Evolutionary conservation across 306 rosid genomes (phyloP).

Genomic region (Lathyrus aphaca): DNA sequence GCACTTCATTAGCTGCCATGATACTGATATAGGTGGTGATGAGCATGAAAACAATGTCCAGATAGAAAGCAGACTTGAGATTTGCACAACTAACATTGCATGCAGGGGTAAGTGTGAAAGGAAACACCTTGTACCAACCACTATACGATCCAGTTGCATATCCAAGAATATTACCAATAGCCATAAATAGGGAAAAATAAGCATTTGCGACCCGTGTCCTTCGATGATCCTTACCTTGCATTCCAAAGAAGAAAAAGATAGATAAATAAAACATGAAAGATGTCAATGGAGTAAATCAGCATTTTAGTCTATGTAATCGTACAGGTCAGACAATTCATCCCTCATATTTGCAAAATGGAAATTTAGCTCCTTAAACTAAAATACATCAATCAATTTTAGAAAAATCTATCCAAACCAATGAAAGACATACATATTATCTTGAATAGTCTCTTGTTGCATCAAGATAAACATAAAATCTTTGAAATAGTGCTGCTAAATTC

Average conservation of each 20-base stretch:
- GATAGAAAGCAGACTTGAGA: conserved; percentile 90
- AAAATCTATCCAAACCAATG: conserved; percentile 5
- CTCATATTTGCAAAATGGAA: neutral
- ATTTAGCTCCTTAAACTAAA: conserved; percentile 1
- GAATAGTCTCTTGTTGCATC: neutral
- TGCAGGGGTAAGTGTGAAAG: conserved; percentile 68
- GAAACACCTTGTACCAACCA: conserved; percentile 81
- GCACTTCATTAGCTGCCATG: conserved; percentile 72
- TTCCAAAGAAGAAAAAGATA: conserved; percentile 38
- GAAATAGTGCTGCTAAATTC: neutral
- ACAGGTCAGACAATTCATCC: neutral
- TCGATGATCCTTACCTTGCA: conserved; percentile 82
- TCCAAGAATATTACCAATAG: conserved; percentile 91
- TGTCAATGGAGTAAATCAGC: conserved; percentile 29
- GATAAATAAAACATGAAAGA: conserved; percentile 14
- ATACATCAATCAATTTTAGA: neutral
- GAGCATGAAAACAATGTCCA: conserved; percentile 65
- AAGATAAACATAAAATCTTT: neutral
- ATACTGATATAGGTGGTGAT: conserved; percentile 71
- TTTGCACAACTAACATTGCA: conserved; percentile 87
- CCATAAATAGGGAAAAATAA: conserved; percentile 91
- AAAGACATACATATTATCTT: neutral
- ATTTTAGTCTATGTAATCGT: neutral
- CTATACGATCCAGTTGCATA: conserved; percentile 85
- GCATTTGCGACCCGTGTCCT: conserved; percentile 96